Conservation (phyloP, 108 stramenopile species). For the Cyclotella choctawhatcheeana region DNA sequence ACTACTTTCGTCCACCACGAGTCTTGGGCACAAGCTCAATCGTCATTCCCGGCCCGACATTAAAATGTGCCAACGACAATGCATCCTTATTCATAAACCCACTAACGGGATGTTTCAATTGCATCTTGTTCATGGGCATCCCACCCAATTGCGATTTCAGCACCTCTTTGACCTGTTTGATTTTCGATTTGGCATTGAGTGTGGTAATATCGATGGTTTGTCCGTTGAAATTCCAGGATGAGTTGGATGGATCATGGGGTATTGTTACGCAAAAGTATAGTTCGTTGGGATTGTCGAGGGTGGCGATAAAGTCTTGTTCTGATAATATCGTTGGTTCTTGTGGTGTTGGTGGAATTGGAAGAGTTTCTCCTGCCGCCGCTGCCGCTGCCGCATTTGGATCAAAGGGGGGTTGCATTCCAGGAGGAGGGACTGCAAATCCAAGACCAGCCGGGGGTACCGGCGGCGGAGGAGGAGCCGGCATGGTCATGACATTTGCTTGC, state of each 20-base stretch:
- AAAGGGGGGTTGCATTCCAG: conserved; percentile 22
- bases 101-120: conserved; percentile 63
- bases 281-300: conserved; percentile 57
- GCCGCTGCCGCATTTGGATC: conserved; percentile 14
- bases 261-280: conserved; percentile 71
- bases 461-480: conserved; percentile 17
- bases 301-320: conserved; percentile 68
- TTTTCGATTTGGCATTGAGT: conserved; percentile 63
- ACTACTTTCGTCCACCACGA: conserved; percentile 77
- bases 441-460: conserved; percentile 9
- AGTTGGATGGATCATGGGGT: conserved; percentile 74
- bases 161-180: conserved; percentile 77
- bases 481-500: conserved; percentile 44
- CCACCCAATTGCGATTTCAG: conserved; percentile 62
- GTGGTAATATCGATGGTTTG: conserved; percentile 76
- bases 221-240: conserved; percentile 86
- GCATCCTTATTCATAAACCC: conserved; percentile 81
- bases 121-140: conserved; percentile 90
- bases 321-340: conserved; percentile 40
- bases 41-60: conserved; percentile 71
- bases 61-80: conserved; percentile 66
- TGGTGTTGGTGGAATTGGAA: conserved; percentile 12
- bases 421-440: conserved; percentile 3
- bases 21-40: conserved; percentile 78
- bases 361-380: not conserved